Base-by-base conservation (phyloP, 1,284 basidiomycete species). In the Rhodotorula sp. region DNA sequence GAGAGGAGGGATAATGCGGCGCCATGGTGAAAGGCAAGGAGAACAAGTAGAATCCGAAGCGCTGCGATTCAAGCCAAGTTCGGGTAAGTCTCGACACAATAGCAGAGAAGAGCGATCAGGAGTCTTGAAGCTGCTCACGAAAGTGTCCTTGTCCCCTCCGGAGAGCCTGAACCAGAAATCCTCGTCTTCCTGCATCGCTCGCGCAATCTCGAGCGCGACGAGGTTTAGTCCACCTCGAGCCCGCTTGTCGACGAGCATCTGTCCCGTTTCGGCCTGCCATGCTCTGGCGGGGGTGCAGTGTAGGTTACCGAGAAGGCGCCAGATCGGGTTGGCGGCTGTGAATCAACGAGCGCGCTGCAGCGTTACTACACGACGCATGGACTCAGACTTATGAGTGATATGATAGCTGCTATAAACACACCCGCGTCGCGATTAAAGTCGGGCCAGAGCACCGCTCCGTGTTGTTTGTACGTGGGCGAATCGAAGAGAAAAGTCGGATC, bases 361-460 rank as follows among this genome's bases (percentile, higher is more conserved):
- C n/a, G n/a, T n/a, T n/a, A n/a, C n/a, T n/a, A n/a, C n/a, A n/a
- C n/a, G n/a, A n/a, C n/a, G n/a, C n/a, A n/a, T n/a, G n/a, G n/a
- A n/a, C n/a, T n/a, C n/a, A n/a, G n/a, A n/a, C n/a, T n/a, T n/a
- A n/a, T n/a, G n/a, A n/a, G 46, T 6, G 17, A 10, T 24, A 22
- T 8, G 33, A 24, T 14, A 4, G 57, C 6, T 45, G 0, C 18
- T 68, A 8, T 59, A 49, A 6, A 78, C 82, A 73, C 61, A 82
- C 82, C 81, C 64, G 83, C 81, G 68, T 84, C 83, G 68, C 82
- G 83, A 57, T 79, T 82, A 57, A 83, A 76, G 71, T 84, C 83
- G 20, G 83, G 83, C 83, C 83, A 84, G 70, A 84, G 83, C 42
- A 82, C 84, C 2, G 81, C 81, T 20, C 79, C 82, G n/a, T 78